Conservation (phyloP, 148 eudicot genomes). For the Camellia japonica region DNA sequence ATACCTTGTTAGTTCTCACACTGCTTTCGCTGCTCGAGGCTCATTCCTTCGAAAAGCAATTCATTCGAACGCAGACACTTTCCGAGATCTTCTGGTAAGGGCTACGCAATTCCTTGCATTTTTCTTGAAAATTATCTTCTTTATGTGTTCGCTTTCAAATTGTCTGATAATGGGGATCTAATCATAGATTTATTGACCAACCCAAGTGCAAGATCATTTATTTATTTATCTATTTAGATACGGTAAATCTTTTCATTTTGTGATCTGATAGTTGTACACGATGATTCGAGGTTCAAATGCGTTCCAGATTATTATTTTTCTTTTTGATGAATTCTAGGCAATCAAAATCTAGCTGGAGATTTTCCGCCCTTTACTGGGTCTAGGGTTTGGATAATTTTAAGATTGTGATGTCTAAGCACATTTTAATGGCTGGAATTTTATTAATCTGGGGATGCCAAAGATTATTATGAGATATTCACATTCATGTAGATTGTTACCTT, state of each 20-base stretch:
- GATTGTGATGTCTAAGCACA: background rate
- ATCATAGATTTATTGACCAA: background rate
- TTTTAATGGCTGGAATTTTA: background rate
- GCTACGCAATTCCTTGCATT: background rate
- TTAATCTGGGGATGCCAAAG: background rate
- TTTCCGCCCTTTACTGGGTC: no score
- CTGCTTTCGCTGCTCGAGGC: background rate
- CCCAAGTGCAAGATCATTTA: background rate
- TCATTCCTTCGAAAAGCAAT: background rate
- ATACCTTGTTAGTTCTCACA: background rate
- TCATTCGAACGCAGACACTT: background rate
- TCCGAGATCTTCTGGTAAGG: background rate
- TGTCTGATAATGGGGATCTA: background rate
- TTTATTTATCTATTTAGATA: background rate
- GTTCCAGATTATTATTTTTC: no score
- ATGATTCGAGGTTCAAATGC: background rate
- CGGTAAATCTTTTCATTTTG: background rate
- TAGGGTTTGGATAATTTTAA: no score
- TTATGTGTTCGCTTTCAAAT: background rate
- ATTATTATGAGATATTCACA: background rate
- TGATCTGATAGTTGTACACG: background rate
- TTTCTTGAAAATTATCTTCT: background rate
- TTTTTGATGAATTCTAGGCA: background rate
- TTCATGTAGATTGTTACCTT: background rate
- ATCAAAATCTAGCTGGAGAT: background rate